Conservation (phyloP, 2,329 filamentous ascomycete genomes). For the Nemania sp. region DNA sequence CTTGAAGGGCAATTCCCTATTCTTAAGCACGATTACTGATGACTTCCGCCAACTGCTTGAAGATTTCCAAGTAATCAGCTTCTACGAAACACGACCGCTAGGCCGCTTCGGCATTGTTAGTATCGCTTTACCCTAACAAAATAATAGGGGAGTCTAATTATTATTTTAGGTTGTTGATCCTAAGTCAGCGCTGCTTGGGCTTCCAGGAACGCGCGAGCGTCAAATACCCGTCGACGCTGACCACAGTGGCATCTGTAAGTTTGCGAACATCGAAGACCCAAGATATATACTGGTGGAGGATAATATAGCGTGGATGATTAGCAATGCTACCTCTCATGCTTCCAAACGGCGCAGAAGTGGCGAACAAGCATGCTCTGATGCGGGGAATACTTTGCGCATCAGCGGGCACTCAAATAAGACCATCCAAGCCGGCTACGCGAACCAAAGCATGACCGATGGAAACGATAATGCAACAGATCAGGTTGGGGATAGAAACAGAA, state of each 20-base stretch:
- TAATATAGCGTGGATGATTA: constrained; percentile 23
- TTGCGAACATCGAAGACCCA: constrained; percentile 3
- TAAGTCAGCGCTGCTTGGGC: constrained; percentile 19
- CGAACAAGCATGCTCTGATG: not conserved
- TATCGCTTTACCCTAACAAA: not conserved
- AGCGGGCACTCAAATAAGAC: not conserved
- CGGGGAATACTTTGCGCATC: not conserved
- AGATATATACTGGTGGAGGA: constrained; percentile 12
- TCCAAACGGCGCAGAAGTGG: not conserved
- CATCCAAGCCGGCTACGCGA: constrained; percentile 5
- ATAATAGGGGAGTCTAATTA: not conserved
- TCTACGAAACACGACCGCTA: constrained; percentile 19
- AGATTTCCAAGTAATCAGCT: constrained; percentile 27
- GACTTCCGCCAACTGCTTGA: constrained; percentile 24
- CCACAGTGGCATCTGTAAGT: constrained; percentile 23
- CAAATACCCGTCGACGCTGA: constrained; percentile 21
- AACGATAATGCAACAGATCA: not conserved
- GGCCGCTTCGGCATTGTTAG: constrained; percentile 13
- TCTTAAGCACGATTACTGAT: constrained; percentile 14
- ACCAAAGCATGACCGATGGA: not conserved
- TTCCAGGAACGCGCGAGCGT: constrained; percentile 21
- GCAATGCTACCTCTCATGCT: constrained; percentile 4
- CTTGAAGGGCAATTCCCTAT: not conserved
- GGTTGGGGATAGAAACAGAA: not conserved
- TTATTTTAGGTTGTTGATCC: constrained; percentile 12